Base-by-base conservation (phyloP, 1,139 yeast species). In the Tardiomyces depauwii region DNA sequence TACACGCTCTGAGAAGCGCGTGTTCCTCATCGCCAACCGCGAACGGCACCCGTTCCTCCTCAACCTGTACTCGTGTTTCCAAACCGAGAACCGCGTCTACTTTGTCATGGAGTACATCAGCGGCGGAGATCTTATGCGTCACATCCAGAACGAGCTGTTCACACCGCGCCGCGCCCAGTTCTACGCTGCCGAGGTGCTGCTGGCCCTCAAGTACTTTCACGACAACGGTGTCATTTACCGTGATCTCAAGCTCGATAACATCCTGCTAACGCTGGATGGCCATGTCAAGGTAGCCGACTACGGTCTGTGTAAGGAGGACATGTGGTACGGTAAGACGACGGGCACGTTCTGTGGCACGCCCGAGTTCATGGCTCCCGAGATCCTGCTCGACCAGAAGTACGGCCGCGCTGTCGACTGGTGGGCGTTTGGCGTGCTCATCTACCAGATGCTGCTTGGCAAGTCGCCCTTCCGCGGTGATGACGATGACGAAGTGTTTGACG, bases 51-150 rank as follows among this genome's bases (percentile, higher is more conserved):
- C 99, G 45, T 91, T 93, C 66, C 74, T 91, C 62, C 75, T 93
- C 56, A 88, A 87, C 59, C 70, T 93, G 52, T 94, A 83, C 61
- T 91, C 96, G 58, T 88, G 97, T 61, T 91, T 91, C 76, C 99
- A 91, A 67, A 91, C 98, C 0, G 98, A 93, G 57, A 91, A 93
- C 63, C 78, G 98, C 61, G 85, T 91, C 42, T 91, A 93, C 65
- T 91, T 93, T 67, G 98, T 94, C 13, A 91, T 91, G 98, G 98
- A 93, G 64, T 91, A 88, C 60, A 82, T 91, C 46, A 82, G 94
- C 12, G 99, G 98, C 48, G 99, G 99, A 63, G 99, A 91, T 69
- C 76, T 91, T 60, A 91, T 91, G 98, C 88, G 96, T 94, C 99
- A 91, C 63, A 93, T 91, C 58, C 98, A 91, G 64, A 87, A 87